Percentiles rank a stretch among this genome's conserved stretches.
These are phyloP conservation scores for Zelonia costaricensis DNA, from an alignment of 208 protist species.

Conservation along the genomic window DNA sequence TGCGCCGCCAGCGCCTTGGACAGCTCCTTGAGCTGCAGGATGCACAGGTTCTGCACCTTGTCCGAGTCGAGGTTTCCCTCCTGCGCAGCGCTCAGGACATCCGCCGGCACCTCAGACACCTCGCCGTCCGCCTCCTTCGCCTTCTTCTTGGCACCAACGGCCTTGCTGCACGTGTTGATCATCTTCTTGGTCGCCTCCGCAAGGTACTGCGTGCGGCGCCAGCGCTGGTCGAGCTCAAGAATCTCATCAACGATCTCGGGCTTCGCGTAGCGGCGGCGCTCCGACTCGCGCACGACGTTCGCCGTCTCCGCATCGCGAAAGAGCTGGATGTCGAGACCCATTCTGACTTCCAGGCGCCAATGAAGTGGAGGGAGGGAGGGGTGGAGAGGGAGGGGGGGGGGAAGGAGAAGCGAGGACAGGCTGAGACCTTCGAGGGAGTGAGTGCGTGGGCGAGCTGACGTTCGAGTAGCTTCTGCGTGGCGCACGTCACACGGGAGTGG, in stretches of 20 bases:
- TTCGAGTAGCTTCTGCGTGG: neutral
- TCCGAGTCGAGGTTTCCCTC: constrained; percentile 59
- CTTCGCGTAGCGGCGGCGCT: constrained; percentile 93
- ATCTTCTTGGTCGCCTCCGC: constrained; percentile 89
- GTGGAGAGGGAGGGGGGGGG: neutral
- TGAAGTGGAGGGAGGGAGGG: neutral
- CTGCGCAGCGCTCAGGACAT: constrained; percentile 48
- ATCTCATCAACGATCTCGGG: constrained; percentile 92
- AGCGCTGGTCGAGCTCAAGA: constrained; percentile 92
- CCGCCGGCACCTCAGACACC: constrained; percentile 56
- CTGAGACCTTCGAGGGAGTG: constrained; percentile 1
- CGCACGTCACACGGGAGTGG: too few relatives aligned
- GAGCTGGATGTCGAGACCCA: constrained; percentile 96
- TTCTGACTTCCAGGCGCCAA: too few relatives aligned
- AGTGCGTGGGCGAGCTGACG: neutral
- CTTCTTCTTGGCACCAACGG: constrained; percentile 92
- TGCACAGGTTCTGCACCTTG: constrained; percentile 66
- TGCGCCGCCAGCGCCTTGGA: constrained; percentile 75
- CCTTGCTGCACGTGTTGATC: constrained; percentile 90
- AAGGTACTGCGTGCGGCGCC: constrained; percentile 85
- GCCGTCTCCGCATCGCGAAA: constrained; percentile 95
- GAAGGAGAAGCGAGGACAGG: too few relatives aligned
- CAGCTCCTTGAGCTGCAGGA: constrained; percentile 91
- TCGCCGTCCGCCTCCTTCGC: constrained; percentile 89
- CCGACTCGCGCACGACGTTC: constrained; percentile 94